These are phyloP conservation scores for Durotheca rogersii DNA, from an alignment of 495 filamentous ascomycete genomes.

Conservation along the genomic window DNA sequence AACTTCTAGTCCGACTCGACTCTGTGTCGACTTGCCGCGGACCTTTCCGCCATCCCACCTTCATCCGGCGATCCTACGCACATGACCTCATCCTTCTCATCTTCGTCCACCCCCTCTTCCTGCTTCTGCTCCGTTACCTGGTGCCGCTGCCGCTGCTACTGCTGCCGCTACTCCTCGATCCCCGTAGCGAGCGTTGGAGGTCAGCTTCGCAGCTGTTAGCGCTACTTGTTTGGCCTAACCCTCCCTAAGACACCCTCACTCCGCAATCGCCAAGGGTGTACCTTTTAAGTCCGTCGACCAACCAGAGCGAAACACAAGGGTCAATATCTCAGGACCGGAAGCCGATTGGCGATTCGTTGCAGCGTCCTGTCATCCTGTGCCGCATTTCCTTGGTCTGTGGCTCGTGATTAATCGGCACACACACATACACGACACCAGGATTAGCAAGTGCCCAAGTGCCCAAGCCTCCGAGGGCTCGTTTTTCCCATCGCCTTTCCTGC, in stretches of 20 bases:
- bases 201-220: conserved; percentile 28
- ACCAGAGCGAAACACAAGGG: conserved; percentile 31
- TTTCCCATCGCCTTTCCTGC: conserved; percentile 28
- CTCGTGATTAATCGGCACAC: conserved; percentile 25
- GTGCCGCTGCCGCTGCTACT: background rate
- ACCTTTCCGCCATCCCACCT: no score
- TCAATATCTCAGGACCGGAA: conserved; percentile 26
- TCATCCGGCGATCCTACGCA: conserved; percentile 6
- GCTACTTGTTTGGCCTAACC: conserved; percentile 25
- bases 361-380: conserved; percentile 24
- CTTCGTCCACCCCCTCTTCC: background rate
- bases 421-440: conserved; percentile 1
- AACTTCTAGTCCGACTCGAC: background rate
- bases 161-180: background rate
- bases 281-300: conserved; percentile 12
- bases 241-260: conserved; percentile 11
- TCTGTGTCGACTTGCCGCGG: no score
- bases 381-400: conserved; percentile 21
- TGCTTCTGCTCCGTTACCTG: no score
- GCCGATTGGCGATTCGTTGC: conserved; percentile 27
- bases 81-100: conserved; percentile 21
- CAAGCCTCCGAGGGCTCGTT: conserved; percentile 16
- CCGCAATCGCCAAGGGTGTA: conserved; percentile 10
- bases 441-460: background rate
- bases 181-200: conserved; percentile 24